Conservation (phyloP, 768 basidiomycete genomes). For the Boletus rex-veris region DNA sequence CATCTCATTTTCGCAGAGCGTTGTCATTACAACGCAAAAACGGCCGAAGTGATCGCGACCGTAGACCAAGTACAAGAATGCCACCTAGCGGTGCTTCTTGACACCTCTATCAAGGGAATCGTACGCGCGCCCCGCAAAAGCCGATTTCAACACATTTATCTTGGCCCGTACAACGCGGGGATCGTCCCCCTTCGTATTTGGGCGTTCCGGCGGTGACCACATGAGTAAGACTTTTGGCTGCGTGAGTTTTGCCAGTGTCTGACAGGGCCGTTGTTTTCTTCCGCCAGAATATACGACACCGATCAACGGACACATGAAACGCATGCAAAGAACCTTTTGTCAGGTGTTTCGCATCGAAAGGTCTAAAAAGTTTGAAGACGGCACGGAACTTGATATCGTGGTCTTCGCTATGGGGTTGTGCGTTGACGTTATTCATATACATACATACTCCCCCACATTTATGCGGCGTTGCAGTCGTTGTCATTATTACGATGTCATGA, state of each 20-base stretch:
- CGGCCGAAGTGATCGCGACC: neutral
- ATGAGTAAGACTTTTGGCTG: slow-evolving; percentile 15
- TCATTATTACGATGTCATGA: slow-evolving; percentile 36
- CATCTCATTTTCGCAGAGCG: neutral
- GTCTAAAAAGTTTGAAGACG: slow-evolving; percentile 14
- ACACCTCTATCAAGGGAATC: slow-evolving; percentile 20
- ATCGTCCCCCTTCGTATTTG: slow-evolving; percentile 24
- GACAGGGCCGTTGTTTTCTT: neutral
- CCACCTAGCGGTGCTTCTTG: neutral
- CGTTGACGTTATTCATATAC: no score
- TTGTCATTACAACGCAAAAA: neutral
- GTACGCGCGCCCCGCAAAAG: slow-evolving; percentile 31
- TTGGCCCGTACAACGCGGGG: slow-evolving; percentile 31
- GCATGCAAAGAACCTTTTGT: slow-evolving; percentile 34
- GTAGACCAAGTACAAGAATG: slow-evolving; percentile 1
- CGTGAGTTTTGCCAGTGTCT: neutral
- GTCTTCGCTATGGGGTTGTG: slow-evolving; percentile 17
- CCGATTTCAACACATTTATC: slow-evolving; percentile 29
- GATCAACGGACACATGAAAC: slow-evolving; percentile 41
- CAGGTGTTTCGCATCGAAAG: no score
- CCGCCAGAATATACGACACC: no score
- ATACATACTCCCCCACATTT: no score
- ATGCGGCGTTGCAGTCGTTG: slow-evolving; percentile 35
- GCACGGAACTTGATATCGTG: slow-evolving; percentile 19
- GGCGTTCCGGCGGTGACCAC: slow-evolving; percentile 31